Percentiles rank a stretch among this genome's conserved stretches.
phyloP scores from a whole-genome alignment of 345 rosid genomes.

The Cardiospermum halicacabum region DNA sequence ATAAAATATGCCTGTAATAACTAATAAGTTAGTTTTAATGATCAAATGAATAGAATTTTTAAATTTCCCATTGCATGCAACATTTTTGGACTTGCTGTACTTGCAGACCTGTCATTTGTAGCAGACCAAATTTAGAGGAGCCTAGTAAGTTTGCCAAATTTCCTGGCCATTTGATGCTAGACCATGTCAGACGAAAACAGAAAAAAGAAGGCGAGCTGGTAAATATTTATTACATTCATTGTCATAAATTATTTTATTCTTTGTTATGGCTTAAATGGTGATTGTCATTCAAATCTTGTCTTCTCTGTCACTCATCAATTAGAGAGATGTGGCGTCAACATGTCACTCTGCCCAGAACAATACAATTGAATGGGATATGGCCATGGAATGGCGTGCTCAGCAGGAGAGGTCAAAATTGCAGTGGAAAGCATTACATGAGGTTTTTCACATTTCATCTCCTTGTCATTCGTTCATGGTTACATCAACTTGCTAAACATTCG shows the following conservation, averaged over 20 bases:
- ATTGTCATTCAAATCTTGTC: not conserved
- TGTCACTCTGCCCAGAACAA: constrained; percentile 41
- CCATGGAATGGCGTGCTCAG: constrained; percentile 31
- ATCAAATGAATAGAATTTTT: not conserved
- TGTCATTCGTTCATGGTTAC: not conserved
- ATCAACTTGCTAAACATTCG: not conserved
- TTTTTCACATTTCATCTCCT: not conserved
- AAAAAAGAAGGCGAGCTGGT: constrained; percentile 26
- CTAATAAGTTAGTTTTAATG: not conserved
- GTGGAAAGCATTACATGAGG: constrained; percentile 37
- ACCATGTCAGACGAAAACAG: constrained; percentile 13
- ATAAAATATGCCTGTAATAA: not conserved
- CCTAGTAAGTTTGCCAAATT: constrained; percentile 14
- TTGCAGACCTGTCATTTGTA: constrained; percentile 31
- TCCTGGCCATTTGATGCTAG: constrained; percentile 26
- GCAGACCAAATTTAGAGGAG: constrained; percentile 4
- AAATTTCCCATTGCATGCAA: not conserved
- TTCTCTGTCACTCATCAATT: not conserved
- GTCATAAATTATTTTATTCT: not conserved
- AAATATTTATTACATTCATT: not conserved
- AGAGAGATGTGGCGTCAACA: constrained; percentile 39
- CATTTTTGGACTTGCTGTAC: constrained; percentile 3
- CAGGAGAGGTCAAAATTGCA: constrained; percentile 23
- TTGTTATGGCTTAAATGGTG: not conserved
- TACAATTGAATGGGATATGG: constrained; percentile 34